Percentiles rank a stretch among this genome's conserved stretches.
These are phyloP conservation scores for Alnus rubra DNA, from an alignment of 306 rosid species.

Conservation along the genomic window DNA sequence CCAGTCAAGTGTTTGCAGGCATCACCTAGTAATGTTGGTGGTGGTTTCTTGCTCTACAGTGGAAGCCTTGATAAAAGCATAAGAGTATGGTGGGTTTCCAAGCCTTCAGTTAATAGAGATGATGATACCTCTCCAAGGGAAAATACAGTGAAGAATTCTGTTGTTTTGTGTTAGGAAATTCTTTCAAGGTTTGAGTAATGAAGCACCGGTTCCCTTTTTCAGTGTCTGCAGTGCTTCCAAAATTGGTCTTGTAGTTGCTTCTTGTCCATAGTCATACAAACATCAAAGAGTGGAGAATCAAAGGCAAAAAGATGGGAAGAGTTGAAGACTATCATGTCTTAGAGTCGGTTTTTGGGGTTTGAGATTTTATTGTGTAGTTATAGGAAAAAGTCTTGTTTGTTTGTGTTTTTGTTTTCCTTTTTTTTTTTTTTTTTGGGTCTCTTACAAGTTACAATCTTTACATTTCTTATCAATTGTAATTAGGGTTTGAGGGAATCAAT, in stretches of 20 bases:
- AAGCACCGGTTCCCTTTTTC: slow-evolving; percentile 43
- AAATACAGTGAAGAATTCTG: slow-evolving; percentile 24
- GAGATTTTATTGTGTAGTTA: slow-evolving; percentile 33
- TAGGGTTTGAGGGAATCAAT: slow-evolving; percentile 38
- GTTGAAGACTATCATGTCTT: slow-evolving; percentile 26
- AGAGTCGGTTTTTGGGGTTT: slow-evolving; percentile 21
- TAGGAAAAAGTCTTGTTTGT: slow-evolving; percentile 10
- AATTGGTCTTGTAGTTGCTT: slow-evolving; percentile 26
- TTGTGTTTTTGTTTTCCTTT: neutral
- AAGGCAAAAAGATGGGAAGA: slow-evolving; percentile 12
- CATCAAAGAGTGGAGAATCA: slow-evolving; percentile 15
- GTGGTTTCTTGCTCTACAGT: slow-evolving; percentile 81
- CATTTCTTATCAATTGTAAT: slow-evolving; percentile 44
- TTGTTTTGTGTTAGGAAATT: slow-evolving; percentile 24
- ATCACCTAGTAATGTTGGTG: slow-evolving; percentile 55
- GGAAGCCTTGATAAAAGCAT: slow-evolving; percentile 89
- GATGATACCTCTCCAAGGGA: slow-evolving; percentile 22
- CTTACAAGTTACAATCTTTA: slow-evolving; percentile 12
- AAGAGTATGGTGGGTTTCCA: slow-evolving; percentile 98
- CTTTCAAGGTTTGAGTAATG: slow-evolving; percentile 15
- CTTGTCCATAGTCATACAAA: slow-evolving; percentile 26
- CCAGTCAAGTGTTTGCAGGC: slow-evolving; percentile 93
- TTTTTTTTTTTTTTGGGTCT: neutral
- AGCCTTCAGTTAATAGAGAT: slow-evolving; percentile 23
- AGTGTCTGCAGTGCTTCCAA: slow-evolving; percentile 44